Evolutionary conservation across 108 stramenopile species (phyloP).

Genomic region (Pseudonitzschia delicatissima): DNA sequence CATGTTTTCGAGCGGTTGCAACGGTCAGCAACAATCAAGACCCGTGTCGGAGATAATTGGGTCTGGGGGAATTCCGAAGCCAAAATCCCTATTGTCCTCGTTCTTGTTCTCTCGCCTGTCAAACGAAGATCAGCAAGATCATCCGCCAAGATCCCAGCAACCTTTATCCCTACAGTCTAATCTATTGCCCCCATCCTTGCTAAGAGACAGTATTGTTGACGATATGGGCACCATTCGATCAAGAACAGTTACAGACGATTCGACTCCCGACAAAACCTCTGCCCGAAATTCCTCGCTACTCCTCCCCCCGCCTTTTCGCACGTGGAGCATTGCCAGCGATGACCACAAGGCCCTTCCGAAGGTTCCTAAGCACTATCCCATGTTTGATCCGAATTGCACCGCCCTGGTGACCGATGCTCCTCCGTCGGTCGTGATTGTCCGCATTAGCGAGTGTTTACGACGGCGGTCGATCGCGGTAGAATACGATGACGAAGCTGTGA

Average conservation of each 20-base stretch:
- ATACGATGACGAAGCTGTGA: slow-evolving; percentile 52
- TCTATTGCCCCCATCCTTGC: neutral
- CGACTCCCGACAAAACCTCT: neutral
- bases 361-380: slow-evolving; percentile 36
- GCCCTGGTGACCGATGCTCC: slow-evolving; percentile 36
- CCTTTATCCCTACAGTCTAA: neutral
- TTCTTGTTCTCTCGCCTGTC: neutral
- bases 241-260: neutral
- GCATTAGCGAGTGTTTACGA: slow-evolving; percentile 48
- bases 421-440: slow-evolving; percentile 50
- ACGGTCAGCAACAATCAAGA: no score
- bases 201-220: neutral
- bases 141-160: neutral
- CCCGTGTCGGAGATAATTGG: neutral
- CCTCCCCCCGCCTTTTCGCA: slow-evolving; percentile 26
- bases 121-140: neutral
- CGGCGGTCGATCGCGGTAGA: slow-evolving; percentile 48
- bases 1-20: no score
- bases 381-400: slow-evolving; percentile 31
- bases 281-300: neutral
- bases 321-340: slow-evolving; percentile 33
- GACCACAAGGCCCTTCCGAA: slow-evolving; percentile 26
- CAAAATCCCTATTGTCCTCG: slow-evolving; percentile 2
- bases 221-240: neutral
- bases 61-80: neutral